These are phyloP conservation scores for Penicillium arizonense DNA, from an alignment of 495 filamentous ascomycete species.

Conservation along the genomic window DNA sequence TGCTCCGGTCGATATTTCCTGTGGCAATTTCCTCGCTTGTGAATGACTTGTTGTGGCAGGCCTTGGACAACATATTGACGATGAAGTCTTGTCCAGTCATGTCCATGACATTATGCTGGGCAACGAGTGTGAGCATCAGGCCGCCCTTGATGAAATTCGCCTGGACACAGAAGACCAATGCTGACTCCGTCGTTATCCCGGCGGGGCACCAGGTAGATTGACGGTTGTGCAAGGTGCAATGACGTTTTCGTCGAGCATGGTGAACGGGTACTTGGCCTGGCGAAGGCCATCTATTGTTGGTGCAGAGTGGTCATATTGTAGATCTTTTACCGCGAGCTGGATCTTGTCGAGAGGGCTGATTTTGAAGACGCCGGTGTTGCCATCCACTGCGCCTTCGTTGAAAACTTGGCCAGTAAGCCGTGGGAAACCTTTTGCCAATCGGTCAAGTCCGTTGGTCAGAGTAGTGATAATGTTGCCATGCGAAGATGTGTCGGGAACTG, in stretches of 20 bases:
- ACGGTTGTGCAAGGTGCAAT: constrained; percentile 49
- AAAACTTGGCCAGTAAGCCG: constrained; percentile 56
- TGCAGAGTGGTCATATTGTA: constrained; percentile 28
- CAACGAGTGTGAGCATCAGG: constrained; percentile 44
- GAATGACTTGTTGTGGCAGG: constrained; percentile 45
- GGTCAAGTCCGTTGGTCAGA: constrained; percentile 35
- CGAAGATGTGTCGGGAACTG: constrained; percentile 21
- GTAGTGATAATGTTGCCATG: constrained; percentile 27
- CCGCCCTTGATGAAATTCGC: constrained; percentile 52
- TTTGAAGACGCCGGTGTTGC: constrained; percentile 39
- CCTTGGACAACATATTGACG: constrained; percentile 52
- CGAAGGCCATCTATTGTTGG: constrained; percentile 43
- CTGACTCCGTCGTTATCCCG: constrained; percentile 18
- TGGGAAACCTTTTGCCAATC: constrained; percentile 42
- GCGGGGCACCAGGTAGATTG: constrained; percentile 15
- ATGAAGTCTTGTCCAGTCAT: constrained; percentile 51
- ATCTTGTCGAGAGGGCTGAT: constrained; percentile 32
- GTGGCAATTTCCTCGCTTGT: constrained; percentile 39
- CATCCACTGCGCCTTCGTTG: constrained; percentile 32
- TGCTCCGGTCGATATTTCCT: constrained; percentile 44
- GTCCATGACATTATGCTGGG: constrained; percentile 53
- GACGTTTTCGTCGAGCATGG: constrained; percentile 50
- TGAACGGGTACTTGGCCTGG: constrained; percentile 43
- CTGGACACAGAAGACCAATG: constrained; percentile 51
- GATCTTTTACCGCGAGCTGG: constrained; percentile 46